These are phyloP conservation scores for Chaetothyriales sp. DNA, from an alignment of 2,329 filamentous ascomycete genomes.

Conservation along the genomic window DNA sequence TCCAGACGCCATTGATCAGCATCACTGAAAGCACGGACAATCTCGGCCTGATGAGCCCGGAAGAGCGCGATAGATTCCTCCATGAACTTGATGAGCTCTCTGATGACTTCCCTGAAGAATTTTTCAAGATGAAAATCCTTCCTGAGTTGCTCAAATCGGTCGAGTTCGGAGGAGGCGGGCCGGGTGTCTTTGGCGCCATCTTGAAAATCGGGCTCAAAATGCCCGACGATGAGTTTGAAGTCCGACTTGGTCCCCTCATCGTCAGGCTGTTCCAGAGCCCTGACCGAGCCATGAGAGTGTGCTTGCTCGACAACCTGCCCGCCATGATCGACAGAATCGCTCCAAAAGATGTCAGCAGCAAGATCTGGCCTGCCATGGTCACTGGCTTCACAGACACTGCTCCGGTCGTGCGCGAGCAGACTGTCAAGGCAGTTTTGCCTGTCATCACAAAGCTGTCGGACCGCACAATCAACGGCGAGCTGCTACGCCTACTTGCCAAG, in stretches of 20 bases:
- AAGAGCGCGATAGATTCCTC: slow-evolving; percentile 73
- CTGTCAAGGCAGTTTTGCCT: slow-evolving; percentile 80
- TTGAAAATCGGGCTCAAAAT: slow-evolving; percentile 85
- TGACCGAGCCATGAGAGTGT: slow-evolving; percentile 83
- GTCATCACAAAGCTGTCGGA: slow-evolving; percentile 85
- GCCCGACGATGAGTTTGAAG: slow-evolving; percentile 76
- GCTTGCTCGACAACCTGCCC: slow-evolving; percentile 74
- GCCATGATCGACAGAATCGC: slow-evolving; percentile 82
- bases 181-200: slow-evolving; percentile 75
- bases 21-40: slow-evolving; percentile 88
- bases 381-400: slow-evolving; percentile 88
- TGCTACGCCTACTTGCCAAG: slow-evolving; percentile 80
- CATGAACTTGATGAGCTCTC: slow-evolving; percentile 70
- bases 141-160: slow-evolving; percentile 95
- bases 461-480: slow-evolving; percentile 80
- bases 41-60: slow-evolving; percentile 71
- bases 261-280: slow-evolving; percentile 80
- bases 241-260: slow-evolving; percentile 70
- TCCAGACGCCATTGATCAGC: slow-evolving; percentile 83
- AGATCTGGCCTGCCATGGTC: slow-evolving; percentile 90
- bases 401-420: slow-evolving; percentile 86
- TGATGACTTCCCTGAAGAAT: slow-evolving; percentile 93
- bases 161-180: slow-evolving; percentile 92
- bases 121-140: slow-evolving; percentile 92
- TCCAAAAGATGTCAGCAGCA: slow-evolving; percentile 84